Evolutionary conservation across 768 basidiomycete genomes (phyloP).

Genomic region (Boletus reticuloceps): DNA sequence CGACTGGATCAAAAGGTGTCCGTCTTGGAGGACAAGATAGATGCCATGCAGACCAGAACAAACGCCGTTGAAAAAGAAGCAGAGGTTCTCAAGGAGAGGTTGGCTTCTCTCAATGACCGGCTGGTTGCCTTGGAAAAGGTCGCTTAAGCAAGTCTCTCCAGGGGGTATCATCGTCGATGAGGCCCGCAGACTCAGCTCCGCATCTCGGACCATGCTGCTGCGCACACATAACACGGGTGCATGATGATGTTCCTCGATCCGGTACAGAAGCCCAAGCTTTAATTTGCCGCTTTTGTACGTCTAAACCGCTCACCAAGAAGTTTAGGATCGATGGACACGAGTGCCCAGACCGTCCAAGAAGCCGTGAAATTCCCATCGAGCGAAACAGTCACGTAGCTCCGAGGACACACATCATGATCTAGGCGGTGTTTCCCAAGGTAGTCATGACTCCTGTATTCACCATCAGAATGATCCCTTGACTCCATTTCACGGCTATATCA

Average conservation of each 20-base stretch:
- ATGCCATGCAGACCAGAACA: not conserved
- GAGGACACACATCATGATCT: not conserved
- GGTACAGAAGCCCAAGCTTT: not conserved
- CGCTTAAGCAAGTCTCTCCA: not conserved
- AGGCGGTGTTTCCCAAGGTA: not conserved
- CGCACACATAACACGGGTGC: conserved; percentile 1
- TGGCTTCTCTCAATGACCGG: conserved; percentile 1
- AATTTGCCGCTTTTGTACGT: conserved; percentile 2
- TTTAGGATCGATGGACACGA: not conserved
- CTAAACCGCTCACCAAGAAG: not conserved
- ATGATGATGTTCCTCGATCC: too few relatives aligned
- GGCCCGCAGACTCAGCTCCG: not conserved
- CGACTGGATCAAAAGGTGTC: not conserved
- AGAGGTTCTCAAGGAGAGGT: not conserved
- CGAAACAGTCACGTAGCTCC: not conserved
- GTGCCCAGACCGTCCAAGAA: too few relatives aligned
- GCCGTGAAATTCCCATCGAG: not conserved
- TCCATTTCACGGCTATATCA: not conserved
- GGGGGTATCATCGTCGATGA: conserved; percentile 1
- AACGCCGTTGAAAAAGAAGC: not conserved
- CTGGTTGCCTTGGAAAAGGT: not conserved
- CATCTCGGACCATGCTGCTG: not conserved
- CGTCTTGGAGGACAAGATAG: not conserved
- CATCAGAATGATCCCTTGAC: too few relatives aligned
- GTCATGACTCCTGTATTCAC: not conserved